Conservation (phyloP, 2,329 filamentous ascomycete genomes). For the Cadophora luteo-olivacea region DNA sequence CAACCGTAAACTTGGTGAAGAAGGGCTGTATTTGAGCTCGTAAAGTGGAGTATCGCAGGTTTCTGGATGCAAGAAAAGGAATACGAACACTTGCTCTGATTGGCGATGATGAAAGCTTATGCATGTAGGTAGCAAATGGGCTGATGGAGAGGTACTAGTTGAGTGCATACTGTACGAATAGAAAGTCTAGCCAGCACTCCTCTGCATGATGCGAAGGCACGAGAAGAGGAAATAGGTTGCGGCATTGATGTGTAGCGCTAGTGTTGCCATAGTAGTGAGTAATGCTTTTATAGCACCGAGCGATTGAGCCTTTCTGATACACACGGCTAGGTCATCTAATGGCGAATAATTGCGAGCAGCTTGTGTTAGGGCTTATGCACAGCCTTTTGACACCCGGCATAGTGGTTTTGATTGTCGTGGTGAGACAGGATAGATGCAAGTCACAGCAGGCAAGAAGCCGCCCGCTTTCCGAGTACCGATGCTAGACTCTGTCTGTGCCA, state of each 20-base stretch:
- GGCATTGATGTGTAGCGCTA: constrained; percentile 9
- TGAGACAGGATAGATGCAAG: constrained; percentile 12
- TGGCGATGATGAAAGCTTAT: constrained; percentile 1
- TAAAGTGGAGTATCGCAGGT: constrained; percentile 3
- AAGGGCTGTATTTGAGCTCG: background rate
- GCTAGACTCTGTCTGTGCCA: background rate
- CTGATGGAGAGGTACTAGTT: background rate
- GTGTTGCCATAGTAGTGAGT: constrained; percentile 16
- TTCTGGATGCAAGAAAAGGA: background rate
- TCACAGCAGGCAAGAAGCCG: constrained; percentile 2
- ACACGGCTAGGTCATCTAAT: background rate
- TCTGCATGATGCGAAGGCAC: constrained; percentile 9
- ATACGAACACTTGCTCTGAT: constrained; percentile 1
- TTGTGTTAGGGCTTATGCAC: constrained; percentile 3
- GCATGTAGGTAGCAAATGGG: constrained; percentile 2
- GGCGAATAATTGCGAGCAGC: background rate
- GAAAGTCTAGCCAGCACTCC: background rate
- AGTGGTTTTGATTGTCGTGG: constrained; percentile 14
- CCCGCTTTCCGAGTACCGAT: constrained; percentile 13
- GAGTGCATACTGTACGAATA: background rate
- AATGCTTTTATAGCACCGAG: background rate
- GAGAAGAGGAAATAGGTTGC: background rate
- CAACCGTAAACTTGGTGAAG: background rate
- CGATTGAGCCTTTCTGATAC: background rate
- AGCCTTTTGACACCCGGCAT: constrained; percentile 11